Evolutionary conservation across 106 monocot genomes (phyloP).

Genomic region (Allium sativum): DNA sequence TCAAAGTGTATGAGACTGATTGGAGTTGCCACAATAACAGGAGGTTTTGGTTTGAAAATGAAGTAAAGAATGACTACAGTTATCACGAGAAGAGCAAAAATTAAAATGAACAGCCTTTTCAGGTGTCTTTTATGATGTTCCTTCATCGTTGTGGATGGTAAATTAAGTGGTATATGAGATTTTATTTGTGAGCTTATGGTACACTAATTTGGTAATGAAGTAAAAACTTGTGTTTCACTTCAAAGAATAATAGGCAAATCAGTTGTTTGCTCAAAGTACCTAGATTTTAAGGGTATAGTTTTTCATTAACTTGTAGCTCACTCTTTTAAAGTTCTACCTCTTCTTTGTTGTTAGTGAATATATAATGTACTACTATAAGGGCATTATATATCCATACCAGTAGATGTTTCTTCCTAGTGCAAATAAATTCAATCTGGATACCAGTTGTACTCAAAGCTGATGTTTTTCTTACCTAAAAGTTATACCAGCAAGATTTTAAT

Average conservation of each 20-base stretch:
- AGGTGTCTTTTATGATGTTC: background rate
- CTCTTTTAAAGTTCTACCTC: background rate
- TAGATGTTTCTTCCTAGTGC: background rate
- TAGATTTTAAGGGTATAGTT: background rate
- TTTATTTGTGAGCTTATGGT: background rate
- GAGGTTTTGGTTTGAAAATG: slow-evolving; percentile 28
- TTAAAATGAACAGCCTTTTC: background rate
- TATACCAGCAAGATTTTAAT: background rate
- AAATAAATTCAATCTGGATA: background rate
- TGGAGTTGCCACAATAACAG: slow-evolving; percentile 10
- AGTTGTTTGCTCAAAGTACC: background rate
- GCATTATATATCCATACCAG: background rate
- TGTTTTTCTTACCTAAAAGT: slow-evolving; percentile 1
- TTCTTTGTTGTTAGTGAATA: background rate
- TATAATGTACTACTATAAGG: background rate
- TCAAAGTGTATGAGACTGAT: slow-evolving; percentile 8
- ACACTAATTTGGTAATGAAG: background rate
- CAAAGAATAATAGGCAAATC: background rate
- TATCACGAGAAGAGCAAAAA: slow-evolving; percentile 17
- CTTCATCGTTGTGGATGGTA: background rate
- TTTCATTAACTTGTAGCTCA: background rate
- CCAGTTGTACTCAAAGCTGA: background rate
- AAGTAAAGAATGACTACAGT: slow-evolving; percentile 29
- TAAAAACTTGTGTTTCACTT: background rate
- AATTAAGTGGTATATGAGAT: background rate